Evolutionary conservation across 2,329 filamentous ascomycete genomes (phyloP).

Genomic region (Gliomastix tumulicola): DNA sequence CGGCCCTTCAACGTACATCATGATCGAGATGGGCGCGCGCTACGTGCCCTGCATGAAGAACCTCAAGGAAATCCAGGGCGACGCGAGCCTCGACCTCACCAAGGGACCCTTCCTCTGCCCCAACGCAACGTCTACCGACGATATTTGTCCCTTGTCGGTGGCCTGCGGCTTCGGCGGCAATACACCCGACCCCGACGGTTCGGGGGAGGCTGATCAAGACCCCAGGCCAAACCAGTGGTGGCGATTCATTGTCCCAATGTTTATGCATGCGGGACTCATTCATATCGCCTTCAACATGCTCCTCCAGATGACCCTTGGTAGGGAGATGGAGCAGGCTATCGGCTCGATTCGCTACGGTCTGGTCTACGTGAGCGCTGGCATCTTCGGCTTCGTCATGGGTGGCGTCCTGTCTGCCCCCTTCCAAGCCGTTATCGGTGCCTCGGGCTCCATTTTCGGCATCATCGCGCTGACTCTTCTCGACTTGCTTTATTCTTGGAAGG

Average conservation of each 20-base stretch:
- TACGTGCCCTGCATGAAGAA: slow-evolving; percentile 95
- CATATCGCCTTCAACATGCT: slow-evolving; percentile 96
- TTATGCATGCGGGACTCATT: slow-evolving; percentile 87
- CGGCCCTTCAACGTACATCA: slow-evolving; percentile 79
- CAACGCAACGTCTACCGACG: slow-evolving; percentile 47
- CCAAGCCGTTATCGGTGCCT: slow-evolving; percentile 81
- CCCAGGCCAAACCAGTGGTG: slow-evolving; percentile 88
- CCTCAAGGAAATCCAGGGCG: slow-evolving; percentile 54
- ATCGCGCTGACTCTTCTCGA: slow-evolving; percentile 85
- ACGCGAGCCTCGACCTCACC: slow-evolving; percentile 1
- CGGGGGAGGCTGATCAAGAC: slow-evolving; percentile 38
- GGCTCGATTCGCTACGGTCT: slow-evolving; percentile 82
- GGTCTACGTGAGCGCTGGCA: slow-evolving; percentile 85
- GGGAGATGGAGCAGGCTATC: slow-evolving; percentile 88
- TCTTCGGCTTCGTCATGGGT: slow-evolving; percentile 92
- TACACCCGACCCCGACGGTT: slow-evolving; percentile 61
- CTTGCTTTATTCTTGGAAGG: slow-evolving; percentile 85
- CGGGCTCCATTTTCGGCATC: slow-evolving; percentile 85
- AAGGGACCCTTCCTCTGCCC: slow-evolving; percentile 67
- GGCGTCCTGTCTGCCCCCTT: slow-evolving; percentile 84
- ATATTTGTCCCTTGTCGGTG: slow-evolving; percentile 64
- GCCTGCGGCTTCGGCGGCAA: slow-evolving; percentile 74
- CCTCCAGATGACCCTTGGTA: slow-evolving; percentile 80
- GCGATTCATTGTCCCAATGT: slow-evolving; percentile 92
- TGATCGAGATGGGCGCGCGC: slow-evolving; percentile 95